phyloP scores from a whole-genome alignment of 176 grass and related monocot species.

The Dactylis glomerata region DNA sequence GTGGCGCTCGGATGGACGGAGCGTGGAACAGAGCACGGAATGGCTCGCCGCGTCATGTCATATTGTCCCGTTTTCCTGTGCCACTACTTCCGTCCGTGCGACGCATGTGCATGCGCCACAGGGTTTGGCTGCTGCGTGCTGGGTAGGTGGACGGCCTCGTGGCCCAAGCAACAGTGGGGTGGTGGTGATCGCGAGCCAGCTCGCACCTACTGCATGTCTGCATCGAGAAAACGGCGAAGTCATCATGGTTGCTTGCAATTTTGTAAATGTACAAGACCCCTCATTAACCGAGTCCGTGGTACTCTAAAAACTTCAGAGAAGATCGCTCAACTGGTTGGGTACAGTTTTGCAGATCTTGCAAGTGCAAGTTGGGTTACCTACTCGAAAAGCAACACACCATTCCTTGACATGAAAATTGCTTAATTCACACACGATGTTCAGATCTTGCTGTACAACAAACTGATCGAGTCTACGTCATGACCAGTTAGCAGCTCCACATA shows the following conservation, averaged over 20 bases:
- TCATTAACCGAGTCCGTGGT: not conserved
- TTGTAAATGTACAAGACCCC: not conserved
- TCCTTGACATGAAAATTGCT: not conserved
- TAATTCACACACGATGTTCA: not conserved
- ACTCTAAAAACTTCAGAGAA: not conserved
- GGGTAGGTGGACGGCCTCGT: too few relatives aligned
- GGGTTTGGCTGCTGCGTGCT: too few relatives aligned
- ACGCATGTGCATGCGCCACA: too few relatives aligned
- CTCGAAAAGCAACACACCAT: not conserved
- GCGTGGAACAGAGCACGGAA: too few relatives aligned
- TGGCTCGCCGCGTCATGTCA: too few relatives aligned
- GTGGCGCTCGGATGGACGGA: too few relatives aligned
- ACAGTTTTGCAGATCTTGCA: not conserved
- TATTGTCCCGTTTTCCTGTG: too few relatives aligned
- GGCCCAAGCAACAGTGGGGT: too few relatives aligned
- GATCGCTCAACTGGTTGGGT: not conserved
- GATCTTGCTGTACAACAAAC: not conserved
- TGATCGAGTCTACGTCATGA: not conserved
- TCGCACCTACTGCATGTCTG: not conserved
- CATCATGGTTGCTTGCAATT: conserved; percentile 14
- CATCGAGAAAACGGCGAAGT: too few relatives aligned
- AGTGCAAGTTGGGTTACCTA: not conserved
- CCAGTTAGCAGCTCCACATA: not conserved
- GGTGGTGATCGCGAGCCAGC: not conserved
- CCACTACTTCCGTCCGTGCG: too few relatives aligned